Evolutionary conservation across 192 early-diverging fungal genomes (phyloP).

Genomic region (Umbelopsis vinacea): DNA sequence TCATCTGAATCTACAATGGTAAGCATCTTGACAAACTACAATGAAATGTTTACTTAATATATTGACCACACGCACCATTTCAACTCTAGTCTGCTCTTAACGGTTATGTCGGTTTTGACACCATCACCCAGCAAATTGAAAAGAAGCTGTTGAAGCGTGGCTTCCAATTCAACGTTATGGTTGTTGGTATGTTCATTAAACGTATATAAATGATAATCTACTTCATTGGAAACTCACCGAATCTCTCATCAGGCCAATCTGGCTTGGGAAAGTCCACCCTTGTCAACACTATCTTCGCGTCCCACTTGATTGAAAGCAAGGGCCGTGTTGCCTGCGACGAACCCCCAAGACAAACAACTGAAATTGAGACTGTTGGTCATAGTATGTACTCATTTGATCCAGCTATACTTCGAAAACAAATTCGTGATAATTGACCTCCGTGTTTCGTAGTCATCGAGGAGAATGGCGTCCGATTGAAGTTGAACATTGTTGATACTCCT

Average conservation of each 20-base stretch:
- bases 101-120: slow-evolving; percentile 98
- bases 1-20: slow-evolving; percentile 21
- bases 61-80: slow-evolving; percentile 1
- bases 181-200: slow-evolving; percentile 75
- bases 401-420: not conserved
- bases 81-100: slow-evolving; percentile 63
- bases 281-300: slow-evolving; percentile 97
- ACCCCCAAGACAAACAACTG: slow-evolving; percentile 88
- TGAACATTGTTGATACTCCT: slow-evolving; percentile 98
- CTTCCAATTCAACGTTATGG: slow-evolving; percentile 98
- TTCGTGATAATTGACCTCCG: too few relatives aligned
- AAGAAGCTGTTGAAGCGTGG: slow-evolving; percentile 97
- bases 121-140: slow-evolving; percentile 96
- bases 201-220: not conserved
- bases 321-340: slow-evolving; percentile 82
- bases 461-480: slow-evolving; percentile 89
- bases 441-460: slow-evolving; percentile 83
- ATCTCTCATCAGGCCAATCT: slow-evolving; percentile 75
- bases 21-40: not conserved
- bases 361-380: slow-evolving; percentile 91
- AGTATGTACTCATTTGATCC: slow-evolving; percentile 49
- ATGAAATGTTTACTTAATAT: not conserved
- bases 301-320: slow-evolving; percentile 94
- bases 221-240: not conserved
- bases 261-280: slow-evolving; percentile 98